Percentiles rank a stretch among this genome's conserved stretches.
Evolutionary conservation across 2,329 filamentous ascomycete species (phyloP).

Genomic region (Monilinia aucupariae): DNA sequence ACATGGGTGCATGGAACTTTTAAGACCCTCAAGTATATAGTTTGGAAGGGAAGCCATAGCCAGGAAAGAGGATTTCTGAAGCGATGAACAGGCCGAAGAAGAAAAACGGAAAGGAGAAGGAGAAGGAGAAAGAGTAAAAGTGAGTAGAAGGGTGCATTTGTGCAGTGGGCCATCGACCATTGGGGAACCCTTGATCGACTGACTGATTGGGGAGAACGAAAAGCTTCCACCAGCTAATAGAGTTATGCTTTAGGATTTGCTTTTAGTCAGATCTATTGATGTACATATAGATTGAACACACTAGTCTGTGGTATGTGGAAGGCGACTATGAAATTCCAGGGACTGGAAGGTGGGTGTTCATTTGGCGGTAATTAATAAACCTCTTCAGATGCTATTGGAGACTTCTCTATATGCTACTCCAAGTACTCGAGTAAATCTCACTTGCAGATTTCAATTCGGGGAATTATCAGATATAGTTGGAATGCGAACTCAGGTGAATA

Average conservation of each 20-base stretch:
- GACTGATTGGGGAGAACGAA: not conserved
- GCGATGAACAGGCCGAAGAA: too few relatives aligned
- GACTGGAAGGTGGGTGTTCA: not conserved
- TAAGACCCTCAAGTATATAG: not conserved
- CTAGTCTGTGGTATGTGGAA: too few relatives aligned
- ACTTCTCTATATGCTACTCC: too few relatives aligned
- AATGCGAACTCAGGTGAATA: not conserved
- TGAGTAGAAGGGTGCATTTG: not conserved
- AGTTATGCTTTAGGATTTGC: not conserved
- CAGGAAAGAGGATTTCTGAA: fast-evolving
- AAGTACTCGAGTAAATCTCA: not conserved
- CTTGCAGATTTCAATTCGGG: not conserved
- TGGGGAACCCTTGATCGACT: not conserved
- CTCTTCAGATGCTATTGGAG: not conserved
- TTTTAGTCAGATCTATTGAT: too few relatives aligned
- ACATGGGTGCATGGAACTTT: not conserved
- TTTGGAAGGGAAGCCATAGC: not conserved
- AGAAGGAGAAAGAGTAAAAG: not conserved
- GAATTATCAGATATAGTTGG: not conserved
- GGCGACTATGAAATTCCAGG: too few relatives aligned
- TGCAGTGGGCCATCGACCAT: not conserved
- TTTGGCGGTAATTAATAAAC: not conserved
- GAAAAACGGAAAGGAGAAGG: not conserved
- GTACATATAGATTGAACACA: too few relatives aligned
- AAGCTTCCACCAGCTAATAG: not conserved